phyloP scores from a whole-genome alignment of 345 rosid genomes.

The Lumnitzera racemosa region DNA sequence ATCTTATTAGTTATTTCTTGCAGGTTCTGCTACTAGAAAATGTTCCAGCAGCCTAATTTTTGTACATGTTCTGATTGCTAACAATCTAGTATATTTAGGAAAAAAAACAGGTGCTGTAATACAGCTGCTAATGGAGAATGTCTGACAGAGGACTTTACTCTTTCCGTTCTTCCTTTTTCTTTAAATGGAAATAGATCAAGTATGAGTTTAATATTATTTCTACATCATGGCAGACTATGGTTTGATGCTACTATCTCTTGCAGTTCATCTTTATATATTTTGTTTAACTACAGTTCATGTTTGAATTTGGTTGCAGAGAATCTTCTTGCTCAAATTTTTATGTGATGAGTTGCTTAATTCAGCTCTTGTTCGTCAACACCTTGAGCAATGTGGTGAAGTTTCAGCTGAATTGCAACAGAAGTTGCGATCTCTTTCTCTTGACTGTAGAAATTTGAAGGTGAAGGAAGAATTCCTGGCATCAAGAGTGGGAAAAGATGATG shows the following conservation, averaged over 20 bases:
- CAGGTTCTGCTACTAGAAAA: too few relatives aligned
- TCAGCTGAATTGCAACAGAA: slow-evolving; percentile 79
- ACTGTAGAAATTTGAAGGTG: slow-evolving; percentile 63
- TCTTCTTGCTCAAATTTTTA: slow-evolving; percentile 66
- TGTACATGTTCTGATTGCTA: too few relatives aligned
- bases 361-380: slow-evolving; percentile 76
- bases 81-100: too few relatives aligned
- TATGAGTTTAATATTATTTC: too few relatives aligned
- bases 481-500: slow-evolving; percentile 50
- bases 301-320: slow-evolving; percentile 56
- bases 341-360: slow-evolving; percentile 89
- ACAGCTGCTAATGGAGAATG: too few relatives aligned
- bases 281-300: slow-evolving; percentile 10
- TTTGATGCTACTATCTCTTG: not conserved
- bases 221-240: too few relatives aligned
- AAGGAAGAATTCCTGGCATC: slow-evolving; percentile 56
- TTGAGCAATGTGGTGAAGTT: slow-evolving; percentile 79
- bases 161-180: too few relatives aligned
- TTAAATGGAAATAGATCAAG: too few relatives aligned
- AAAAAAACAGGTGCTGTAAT: too few relatives aligned
- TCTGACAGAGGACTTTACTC: too few relatives aligned
- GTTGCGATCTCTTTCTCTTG: slow-evolving; percentile 55
- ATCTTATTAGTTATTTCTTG: too few relatives aligned
- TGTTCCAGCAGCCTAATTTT: too few relatives aligned
- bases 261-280: slow-evolving; percentile 4